Evolutionary conservation across 176 grass and related monocot species (phyloP).

Genomic region (Tillandsia fasciculata): DNA sequence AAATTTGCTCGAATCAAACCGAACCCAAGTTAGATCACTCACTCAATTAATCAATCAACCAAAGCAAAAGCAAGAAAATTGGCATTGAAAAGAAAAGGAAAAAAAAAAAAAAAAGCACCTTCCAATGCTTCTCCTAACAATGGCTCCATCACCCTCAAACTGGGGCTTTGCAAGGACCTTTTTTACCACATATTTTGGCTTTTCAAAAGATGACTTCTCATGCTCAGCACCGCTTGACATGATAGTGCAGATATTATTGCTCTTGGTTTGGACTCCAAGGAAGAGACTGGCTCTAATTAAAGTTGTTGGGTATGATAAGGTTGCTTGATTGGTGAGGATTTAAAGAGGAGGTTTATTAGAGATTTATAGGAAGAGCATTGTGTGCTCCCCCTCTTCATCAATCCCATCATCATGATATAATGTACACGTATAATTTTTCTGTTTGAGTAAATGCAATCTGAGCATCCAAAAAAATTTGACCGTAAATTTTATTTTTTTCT

Average conservation of each 20-base stretch:
- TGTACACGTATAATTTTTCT: not conserved
- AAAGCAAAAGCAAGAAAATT: no score
- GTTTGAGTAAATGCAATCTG: not conserved
- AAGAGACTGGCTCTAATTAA: not conserved
- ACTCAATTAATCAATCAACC: not conserved
- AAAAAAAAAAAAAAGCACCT: slow-evolving; percentile 30
- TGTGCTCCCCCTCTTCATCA: not conserved
- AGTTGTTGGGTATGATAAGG: slow-evolving; percentile 2
- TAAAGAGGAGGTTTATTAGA: not conserved
- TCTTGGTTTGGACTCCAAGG: not conserved
- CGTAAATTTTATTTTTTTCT: not conserved
- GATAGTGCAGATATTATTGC: not conserved
- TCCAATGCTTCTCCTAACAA: slow-evolving; percentile 78
- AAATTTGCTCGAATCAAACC: not conserved
- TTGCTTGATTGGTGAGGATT: not conserved
- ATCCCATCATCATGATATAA: not conserved
- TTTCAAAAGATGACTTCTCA: slow-evolving; percentile 20
- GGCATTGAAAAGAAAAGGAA: not conserved
- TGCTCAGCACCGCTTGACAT: not conserved
- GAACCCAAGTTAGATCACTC: not conserved
- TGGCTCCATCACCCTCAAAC: slow-evolving; percentile 62
- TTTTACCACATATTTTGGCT: slow-evolving; percentile 52
- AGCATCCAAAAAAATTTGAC: not conserved
- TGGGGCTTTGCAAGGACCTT: slow-evolving; percentile 59
- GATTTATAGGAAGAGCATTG: not conserved